Conservation (phyloP, 148 eudicot species). For the Diospyros lotus region DNA sequence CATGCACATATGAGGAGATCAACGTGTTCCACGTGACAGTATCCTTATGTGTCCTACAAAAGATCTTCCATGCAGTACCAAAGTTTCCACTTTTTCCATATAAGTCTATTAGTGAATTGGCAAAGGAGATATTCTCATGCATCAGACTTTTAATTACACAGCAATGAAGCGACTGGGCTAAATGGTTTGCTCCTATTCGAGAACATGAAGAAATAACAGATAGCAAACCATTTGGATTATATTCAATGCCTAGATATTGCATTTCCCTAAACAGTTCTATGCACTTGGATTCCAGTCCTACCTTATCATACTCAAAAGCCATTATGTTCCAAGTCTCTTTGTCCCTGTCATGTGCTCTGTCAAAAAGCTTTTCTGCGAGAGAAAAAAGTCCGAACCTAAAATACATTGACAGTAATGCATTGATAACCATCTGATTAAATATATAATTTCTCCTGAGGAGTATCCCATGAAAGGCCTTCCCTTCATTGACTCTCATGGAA, state of each 20-base stretch:
- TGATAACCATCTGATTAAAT: slow-evolving; percentile 31
- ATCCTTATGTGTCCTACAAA: slow-evolving; percentile 38
- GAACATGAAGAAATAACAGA: slow-evolving; percentile 60
- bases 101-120: slow-evolving; percentile 62
- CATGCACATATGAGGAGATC: slow-evolving; percentile 43
- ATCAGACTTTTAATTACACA: slow-evolving; percentile 32
- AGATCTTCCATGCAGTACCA: slow-evolving; percentile 38
- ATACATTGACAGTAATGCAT: slow-evolving; percentile 65
- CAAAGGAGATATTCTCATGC: slow-evolving; percentile 36
- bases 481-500: slow-evolving; percentile 36
- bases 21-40: slow-evolving; percentile 57
- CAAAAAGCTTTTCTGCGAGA: slow-evolving; percentile 42
- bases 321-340: slow-evolving; percentile 58
- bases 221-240: slow-evolving; percentile 34
- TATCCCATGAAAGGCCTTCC: slow-evolving; percentile 59
- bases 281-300: slow-evolving; percentile 36
- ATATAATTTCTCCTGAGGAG: slow-evolving; percentile 43
- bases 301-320: slow-evolving; percentile 47
- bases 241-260: slow-evolving; percentile 33
- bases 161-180: slow-evolving; percentile 64
- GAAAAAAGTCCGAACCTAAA: slow-evolving; percentile 45
- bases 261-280: slow-evolving; percentile 45
- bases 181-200: slow-evolving; percentile 26
- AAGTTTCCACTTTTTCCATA: slow-evolving; percentile 51
- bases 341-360: slow-evolving; percentile 25